Evolutionary conservation across 2,329 filamentous ascomycete genomes (phyloP), one percentile per base, ranked within the genome.

Genomic region (Fusarium burgessii): DNA sequence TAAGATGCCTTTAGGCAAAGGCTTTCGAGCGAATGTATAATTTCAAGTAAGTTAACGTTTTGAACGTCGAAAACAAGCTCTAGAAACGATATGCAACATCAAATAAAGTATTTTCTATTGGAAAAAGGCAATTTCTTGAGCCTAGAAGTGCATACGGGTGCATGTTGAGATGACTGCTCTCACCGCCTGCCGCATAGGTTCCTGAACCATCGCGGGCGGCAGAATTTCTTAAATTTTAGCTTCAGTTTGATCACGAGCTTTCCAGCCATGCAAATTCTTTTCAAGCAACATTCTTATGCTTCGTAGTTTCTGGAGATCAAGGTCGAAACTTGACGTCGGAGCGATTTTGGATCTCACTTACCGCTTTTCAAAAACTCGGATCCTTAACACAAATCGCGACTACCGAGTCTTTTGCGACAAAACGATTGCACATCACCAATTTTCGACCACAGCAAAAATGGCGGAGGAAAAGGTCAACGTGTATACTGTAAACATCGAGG

Each of bases 401-500:
- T 46, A 54, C 17, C 51, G 35, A 52, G 27, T 49, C 13, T 27
- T 57, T 57, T 43, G 47, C 55, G 55, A 60, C 54, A 55, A 46
- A 36, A 33, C 56, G 49, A 47, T 35, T 50, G 29, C 60, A 43
- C 58, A 62, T 58, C 58, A 59, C 45, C 40, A 58, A 29, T 74
- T 76, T 58, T 73, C 69, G 29, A 72, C 65, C 32, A 72, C 67
- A 18, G 46, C 58, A 45, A 74, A 63, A 35, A 77, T 77, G 75
- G 72, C 68, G 41, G 55, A 51, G 35, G 66, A 73, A 13, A 60
- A 68, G 13, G 56, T 65, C 14, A 62, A 63, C 35, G 66, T 62
- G 15, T 72, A 77, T 33, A 74, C 71, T 13, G 74, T 79, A 41
- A 76, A 77, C 43, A 69, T 74, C 25, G 81, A 86, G 62, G 87